Evolutionary conservation across 129 eudicot genomes (phyloP).

Genomic region (Centrapalus pauciflorus): DNA sequence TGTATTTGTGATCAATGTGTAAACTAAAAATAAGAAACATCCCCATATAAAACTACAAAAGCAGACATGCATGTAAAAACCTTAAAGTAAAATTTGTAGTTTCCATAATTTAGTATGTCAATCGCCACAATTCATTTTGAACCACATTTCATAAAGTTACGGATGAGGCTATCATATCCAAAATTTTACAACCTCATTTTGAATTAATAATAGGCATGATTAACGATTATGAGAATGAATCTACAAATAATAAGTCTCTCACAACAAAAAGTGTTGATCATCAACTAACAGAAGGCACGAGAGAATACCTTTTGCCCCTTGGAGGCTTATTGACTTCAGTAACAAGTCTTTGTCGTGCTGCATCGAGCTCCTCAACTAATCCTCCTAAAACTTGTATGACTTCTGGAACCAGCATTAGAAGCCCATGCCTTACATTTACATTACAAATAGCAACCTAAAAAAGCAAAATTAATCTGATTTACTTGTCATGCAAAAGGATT

Average conservation of each 20-base stretch:
- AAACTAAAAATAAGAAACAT: not conserved
- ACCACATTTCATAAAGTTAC: too few relatives aligned
- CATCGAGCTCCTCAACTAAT: slow-evolving; percentile 73
- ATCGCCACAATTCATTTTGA: too few relatives aligned
- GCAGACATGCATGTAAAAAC: not conserved
- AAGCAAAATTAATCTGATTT: not conserved
- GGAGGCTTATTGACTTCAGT: slow-evolving; percentile 91
- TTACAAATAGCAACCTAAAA: slow-evolving; percentile 67
- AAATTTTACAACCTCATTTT: not conserved
- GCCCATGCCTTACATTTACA: slow-evolving; percentile 72
- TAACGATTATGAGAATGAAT: not conserved
- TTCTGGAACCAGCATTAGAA: slow-evolving; percentile 91
- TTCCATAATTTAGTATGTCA: too few relatives aligned
- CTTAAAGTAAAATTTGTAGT: too few relatives aligned
- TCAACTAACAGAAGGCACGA: not conserved
- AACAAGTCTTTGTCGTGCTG: slow-evolving; percentile 78
- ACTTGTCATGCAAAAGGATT: not conserved
- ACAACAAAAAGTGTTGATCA: not conserved
- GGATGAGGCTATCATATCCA: not conserved
- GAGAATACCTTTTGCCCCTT: slow-evolving; percentile 76
- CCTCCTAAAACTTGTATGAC: slow-evolving; percentile 84
- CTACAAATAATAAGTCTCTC: not conserved
- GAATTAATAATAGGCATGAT: not conserved
- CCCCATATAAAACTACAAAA: not conserved
- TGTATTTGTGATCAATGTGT: not conserved